A percentile compares a stretch with the other conserved stretches of the same genome.
Evolutionary conservation across 2,329 filamentous ascomycete species (phyloP).

Genomic region (Camillea tinctor): DNA sequence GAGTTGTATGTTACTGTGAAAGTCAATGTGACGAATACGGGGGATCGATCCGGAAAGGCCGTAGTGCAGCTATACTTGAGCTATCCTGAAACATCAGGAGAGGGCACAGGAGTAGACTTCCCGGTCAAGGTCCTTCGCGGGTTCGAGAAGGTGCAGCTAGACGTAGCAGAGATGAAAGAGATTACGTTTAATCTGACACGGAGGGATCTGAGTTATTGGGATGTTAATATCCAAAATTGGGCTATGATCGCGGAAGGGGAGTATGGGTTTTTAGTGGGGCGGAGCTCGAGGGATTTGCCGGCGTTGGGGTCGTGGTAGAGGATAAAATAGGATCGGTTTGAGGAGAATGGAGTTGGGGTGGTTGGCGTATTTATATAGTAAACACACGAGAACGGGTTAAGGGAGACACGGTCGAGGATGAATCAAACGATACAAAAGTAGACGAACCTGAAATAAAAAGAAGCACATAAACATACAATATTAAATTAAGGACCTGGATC

Average conservation of each 20-base stretch:
- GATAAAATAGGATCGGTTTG: too few relatives aligned
- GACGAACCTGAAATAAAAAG: background rate
- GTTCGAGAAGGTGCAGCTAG: slow-evolving; percentile 67
- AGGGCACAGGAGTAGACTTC: slow-evolving; percentile 50
- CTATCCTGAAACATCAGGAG: slow-evolving; percentile 34
- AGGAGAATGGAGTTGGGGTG: background rate
- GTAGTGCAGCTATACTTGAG: slow-evolving; percentile 49
- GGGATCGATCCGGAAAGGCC: slow-evolving; percentile 40
- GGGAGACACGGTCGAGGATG: background rate
- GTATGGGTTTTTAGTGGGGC: slow-evolving; percentile 41
- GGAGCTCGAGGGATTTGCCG: slow-evolving; percentile 31
- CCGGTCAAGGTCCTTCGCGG: slow-evolving; percentile 67
- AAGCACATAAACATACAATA: background rate
- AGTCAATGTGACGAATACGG: slow-evolving; percentile 55
- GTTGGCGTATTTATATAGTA: background rate
- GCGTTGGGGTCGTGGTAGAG: slow-evolving; percentile 24
- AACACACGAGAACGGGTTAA: background rate
- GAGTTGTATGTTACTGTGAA: slow-evolving; percentile 50
- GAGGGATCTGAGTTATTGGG: slow-evolving; percentile 74
- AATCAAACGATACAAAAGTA: background rate
- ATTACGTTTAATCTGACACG: slow-evolving; percentile 62
- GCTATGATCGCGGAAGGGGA: slow-evolving; percentile 50
- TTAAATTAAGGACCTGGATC: background rate
- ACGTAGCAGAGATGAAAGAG: slow-evolving; percentile 49
- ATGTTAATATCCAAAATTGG: slow-evolving; percentile 67